These are phyloP conservation scores for Fusarium verrucosum DNA, from an alignment of 2,329 filamentous ascomycete genomes.

Conservation along the genomic window DNA sequence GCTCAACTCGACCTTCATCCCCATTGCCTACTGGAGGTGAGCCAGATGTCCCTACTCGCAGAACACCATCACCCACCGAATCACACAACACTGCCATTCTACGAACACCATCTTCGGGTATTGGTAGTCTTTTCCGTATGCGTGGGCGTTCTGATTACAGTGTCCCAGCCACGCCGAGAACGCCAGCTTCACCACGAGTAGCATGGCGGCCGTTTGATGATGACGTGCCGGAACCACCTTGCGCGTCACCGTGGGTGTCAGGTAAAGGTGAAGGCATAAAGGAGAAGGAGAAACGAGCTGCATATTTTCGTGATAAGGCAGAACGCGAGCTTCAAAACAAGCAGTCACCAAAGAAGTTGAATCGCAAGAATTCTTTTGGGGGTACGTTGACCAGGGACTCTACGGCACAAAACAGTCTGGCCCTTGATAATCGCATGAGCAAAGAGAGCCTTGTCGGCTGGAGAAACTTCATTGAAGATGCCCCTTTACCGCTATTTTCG, in stretches of 20 bases:
- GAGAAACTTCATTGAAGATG: conserved; percentile 38
- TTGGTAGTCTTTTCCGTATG: conserved; percentile 43
- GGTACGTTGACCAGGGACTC: conserved; percentile 20
- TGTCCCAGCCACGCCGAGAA: conserved; percentile 27
- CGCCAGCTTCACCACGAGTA: conserved; percentile 30
- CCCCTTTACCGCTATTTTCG: conserved; percentile 38
- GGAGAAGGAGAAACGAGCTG: conserved; percentile 31
- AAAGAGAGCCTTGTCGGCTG: conserved; percentile 40
- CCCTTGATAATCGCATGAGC: conserved; percentile 25
- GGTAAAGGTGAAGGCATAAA: conserved; percentile 29
- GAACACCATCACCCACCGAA: conserved; percentile 21
- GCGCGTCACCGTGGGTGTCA: conserved; percentile 37
- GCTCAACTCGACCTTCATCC: conserved; percentile 6
- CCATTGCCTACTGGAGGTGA: background rate
- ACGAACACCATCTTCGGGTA: conserved; percentile 38
- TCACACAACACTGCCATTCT: background rate
- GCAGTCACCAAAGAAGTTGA: conserved; percentile 6
- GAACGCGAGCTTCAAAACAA: conserved; percentile 19
- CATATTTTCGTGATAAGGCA: conserved; percentile 39
- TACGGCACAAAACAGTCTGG: background rate
- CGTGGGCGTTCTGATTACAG: conserved; percentile 35
- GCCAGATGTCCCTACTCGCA: background rate
- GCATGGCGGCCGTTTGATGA: conserved; percentile 45
- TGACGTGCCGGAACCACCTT: conserved; percentile 30
- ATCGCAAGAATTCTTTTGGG: conserved; percentile 24